Base-by-base conservation (phyloP, 306 rosid genomes). In the Calophaca sinica region DNA sequence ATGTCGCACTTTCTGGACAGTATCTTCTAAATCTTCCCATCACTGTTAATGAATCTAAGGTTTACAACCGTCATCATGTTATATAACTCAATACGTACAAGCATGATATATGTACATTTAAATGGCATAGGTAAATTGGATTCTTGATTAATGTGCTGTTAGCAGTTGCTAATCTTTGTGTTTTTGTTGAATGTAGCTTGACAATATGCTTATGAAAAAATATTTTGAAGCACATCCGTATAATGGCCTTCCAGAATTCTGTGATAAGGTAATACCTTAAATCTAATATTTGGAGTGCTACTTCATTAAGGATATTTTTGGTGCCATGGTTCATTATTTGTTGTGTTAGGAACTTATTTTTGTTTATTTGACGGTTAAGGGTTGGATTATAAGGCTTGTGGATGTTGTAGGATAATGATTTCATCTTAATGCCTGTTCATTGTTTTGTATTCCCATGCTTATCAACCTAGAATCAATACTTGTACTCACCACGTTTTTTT, bases 1-100 rank as follows among this genome's bases (percentile, higher is more conserved):
- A 91, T 70, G 59, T 91, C 69, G 97, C 98, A 59, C 90, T 48
- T 79, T 91, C 97, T 0, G 98, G 96, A 54, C 89, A 94, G 71
- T 94, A 91, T 91, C 98, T 88, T 81, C 84, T 94, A 51, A 88
- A 91, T 87, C 98, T 94, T 84, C 98, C 98, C 55, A 94, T 94
- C 33, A 81, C 73, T 9, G 97, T 94, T 54, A 82, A 91, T 75
- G 93, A 91, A 14, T 85, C 94, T 68, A 91, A 93, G 97, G 97
- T 93, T 83, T 73, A 84, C 48, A 5, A 64, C 13, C 61, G 10
- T 33, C 48, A 31, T 14, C 12, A 5, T 29, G 39, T 53, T 14
- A 6, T 45, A 2, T 14, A 32, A 15, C 7, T 11, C 50, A 11
- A 31, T 35, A 13, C 28, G 11, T 42, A 2, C 31, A 63, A 9